Evolutionary conservation across 1,139 yeast species (phyloP).

Genomic region (Geotrichum reessii): DNA sequence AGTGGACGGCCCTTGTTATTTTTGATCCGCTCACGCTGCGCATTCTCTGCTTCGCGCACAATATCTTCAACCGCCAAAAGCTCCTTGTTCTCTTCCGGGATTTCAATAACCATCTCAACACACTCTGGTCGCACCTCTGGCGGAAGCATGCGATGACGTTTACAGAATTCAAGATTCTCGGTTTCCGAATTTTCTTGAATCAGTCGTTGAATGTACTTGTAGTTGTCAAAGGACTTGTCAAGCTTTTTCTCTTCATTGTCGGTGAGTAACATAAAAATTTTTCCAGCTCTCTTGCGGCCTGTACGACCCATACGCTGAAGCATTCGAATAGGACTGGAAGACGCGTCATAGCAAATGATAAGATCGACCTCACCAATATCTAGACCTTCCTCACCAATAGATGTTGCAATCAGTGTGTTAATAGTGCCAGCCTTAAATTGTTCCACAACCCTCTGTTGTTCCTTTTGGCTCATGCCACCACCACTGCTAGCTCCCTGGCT

Average conservation of each 20-base stretch:
- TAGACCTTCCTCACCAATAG: constrained; percentile 97
- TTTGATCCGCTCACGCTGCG: constrained; percentile 16
- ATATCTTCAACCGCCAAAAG: constrained; percentile 55
- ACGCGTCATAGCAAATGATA: constrained; percentile 87
- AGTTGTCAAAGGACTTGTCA: constrained; percentile 80
- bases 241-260: constrained; percentile 74
- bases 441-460: constrained; percentile 53
- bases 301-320: constrained; percentile 98
- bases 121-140: constrained; percentile 48
- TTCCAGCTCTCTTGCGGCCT: constrained; percentile 90
- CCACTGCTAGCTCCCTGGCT: constrained; percentile 24
- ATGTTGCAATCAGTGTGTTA: constrained; percentile 87
- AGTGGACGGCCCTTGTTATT: constrained; percentile 30
- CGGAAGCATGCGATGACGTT: constrained; percentile 65
- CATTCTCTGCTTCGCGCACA: constrained; percentile 45
- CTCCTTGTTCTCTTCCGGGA: constrained; percentile 64
- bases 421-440: constrained; percentile 65
- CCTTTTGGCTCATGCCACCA: constrained; percentile 40
- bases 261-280: constrained; percentile 69
- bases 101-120: constrained; percentile 51
- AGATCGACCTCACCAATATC: constrained; percentile 97
- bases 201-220: constrained; percentile 67
- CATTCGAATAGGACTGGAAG: constrained; percentile 87
- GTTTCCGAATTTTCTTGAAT: constrained; percentile 32
- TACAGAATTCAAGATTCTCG: constrained; percentile 32